A percentile compares a stretch with the other conserved stretches of the same genome.
Conservation (phyloP, 2,329 filamentous ascomycete species). For the Colletotrichum eremochloae region DNA sequence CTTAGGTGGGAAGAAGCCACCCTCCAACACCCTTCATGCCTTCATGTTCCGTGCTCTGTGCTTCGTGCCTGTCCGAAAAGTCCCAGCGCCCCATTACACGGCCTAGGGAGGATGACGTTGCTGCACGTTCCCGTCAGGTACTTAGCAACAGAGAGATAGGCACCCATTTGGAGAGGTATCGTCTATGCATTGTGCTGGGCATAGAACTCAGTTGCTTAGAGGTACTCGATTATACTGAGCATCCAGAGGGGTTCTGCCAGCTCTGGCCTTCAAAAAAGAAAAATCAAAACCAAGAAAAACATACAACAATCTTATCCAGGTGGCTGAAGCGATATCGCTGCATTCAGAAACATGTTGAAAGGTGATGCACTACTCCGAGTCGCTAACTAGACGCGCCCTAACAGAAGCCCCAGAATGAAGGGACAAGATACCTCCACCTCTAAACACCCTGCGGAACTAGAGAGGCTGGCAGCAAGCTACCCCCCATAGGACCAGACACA, state of each 20-base stretch:
- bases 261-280: not conserved
- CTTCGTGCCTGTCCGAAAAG: not conserved
- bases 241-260: too few species aligned
- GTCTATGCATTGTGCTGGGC: constrained; percentile 6
- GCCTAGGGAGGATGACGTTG: constrained; percentile 24
- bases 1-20: constrained; percentile 1
- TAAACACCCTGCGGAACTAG: constrained; percentile 16
- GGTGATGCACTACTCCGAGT: not conserved
- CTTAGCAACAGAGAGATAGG: constrained; percentile 33
- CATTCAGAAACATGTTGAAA: not conserved
- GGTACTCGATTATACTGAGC: not conserved
- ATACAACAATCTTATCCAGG: too few species aligned
- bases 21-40: not conserved
- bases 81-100: constrained; percentile 19
- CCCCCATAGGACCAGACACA: constrained; percentile 23
- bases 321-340: not conserved
- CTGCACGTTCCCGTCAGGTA: constrained; percentile 36
- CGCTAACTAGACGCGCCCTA: constrained; percentile 18
- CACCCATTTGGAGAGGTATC: constrained; percentile 22
- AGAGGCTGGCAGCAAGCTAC: constrained; percentile 40
- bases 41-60: not conserved
- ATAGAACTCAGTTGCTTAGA: constrained; percentile 18
- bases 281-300: not conserved
- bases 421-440: constrained; percentile 27
- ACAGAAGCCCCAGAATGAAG: constrained; percentile 26